Evolutionary conservation across 108 stramenopile species (phyloP).

Genomic region (Chaetoceros tenuissimus): DNA sequence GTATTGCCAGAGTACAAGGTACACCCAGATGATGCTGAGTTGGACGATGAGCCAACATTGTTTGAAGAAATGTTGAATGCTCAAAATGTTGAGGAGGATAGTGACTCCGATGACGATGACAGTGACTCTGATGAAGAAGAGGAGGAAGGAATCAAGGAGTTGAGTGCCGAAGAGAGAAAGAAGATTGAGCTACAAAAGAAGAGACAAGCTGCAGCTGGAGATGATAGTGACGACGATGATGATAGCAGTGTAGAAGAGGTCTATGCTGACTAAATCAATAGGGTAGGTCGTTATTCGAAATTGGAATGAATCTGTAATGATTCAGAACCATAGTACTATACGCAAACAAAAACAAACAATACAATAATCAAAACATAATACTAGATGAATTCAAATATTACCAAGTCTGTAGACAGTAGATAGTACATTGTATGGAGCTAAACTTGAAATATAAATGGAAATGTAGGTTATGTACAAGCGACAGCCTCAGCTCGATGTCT

Average conservation of each 20-base stretch:
- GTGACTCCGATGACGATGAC: constrained; percentile 70
- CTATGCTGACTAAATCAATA: constrained; percentile 43
- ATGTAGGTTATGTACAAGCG: no score
- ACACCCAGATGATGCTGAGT: constrained; percentile 94
- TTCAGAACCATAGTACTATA: no score
- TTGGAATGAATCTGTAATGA: no score
- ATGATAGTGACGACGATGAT: constrained; percentile 63
- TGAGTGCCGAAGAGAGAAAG: constrained; percentile 74
- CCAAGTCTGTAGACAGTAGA: no score
- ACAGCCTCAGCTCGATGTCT: no score
- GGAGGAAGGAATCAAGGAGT: constrained; percentile 46
- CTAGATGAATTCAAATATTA: no score
- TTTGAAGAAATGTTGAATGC: constrained; percentile 95
- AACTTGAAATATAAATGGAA: no score
- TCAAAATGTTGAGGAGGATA: constrained; percentile 81
- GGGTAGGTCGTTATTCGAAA: no score
- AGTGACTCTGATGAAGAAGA: constrained; percentile 47
- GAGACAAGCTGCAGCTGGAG: constrained; percentile 52
- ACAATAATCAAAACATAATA: no score
- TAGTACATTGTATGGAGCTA: no score
- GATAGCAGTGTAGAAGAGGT: constrained; percentile 78
- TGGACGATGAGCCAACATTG: constrained; percentile 97
- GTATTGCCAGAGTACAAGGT: constrained; percentile 88
- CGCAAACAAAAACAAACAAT: no score
- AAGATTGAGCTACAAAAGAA: constrained; percentile 73